A percentile compares a stretch with the other conserved stretches of the same genome.
Conservation (phyloP, 768 basidiomycete genomes). For the Suillus cothurnatus region DNA sequence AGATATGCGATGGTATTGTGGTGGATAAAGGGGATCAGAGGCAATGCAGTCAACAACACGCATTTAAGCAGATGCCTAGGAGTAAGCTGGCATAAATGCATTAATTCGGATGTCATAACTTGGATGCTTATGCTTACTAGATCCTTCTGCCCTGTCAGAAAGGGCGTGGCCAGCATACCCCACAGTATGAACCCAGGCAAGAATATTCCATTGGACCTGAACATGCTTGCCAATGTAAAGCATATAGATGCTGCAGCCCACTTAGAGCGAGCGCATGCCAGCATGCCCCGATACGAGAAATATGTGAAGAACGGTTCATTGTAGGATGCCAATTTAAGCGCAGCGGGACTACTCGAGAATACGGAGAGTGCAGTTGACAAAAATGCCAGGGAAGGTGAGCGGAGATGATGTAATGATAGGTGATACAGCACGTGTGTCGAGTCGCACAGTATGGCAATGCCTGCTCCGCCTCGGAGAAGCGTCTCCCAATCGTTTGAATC, state of each 20-base stretch:
- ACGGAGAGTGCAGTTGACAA: constrained; percentile 70
- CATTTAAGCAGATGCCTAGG: constrained; percentile 37
- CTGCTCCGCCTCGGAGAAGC: constrained; percentile 39
- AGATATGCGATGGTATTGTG: constrained; percentile 72
- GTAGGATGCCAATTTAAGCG: constrained; percentile 71
- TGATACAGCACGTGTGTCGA: constrained; percentile 52
- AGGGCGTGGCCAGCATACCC: constrained; percentile 63
- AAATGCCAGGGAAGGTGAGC: constrained; percentile 58
- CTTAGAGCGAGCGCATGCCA: constrained; percentile 33
- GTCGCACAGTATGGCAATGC: constrained; percentile 43
- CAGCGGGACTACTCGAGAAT: constrained; percentile 78
- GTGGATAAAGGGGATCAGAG: constrained; percentile 65
- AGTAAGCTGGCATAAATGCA: constrained; percentile 34
- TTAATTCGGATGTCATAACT: not conserved
- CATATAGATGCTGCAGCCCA: constrained; percentile 59
- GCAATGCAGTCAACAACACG: constrained; percentile 44
- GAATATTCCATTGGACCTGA: constrained; percentile 80
- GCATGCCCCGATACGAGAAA: constrained; percentile 62
- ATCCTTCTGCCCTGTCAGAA: constrained; percentile 40
- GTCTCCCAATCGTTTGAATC: constrained; percentile 16
- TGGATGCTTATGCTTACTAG: constrained; percentile 19
- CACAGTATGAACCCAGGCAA: constrained; percentile 80
- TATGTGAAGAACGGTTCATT: constrained; percentile 87
- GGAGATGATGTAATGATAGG: constrained; percentile 60
- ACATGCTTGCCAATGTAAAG: constrained; percentile 64